These are phyloP conservation scores for Bullera alba DNA, from an alignment of 768 basidiomycete genomes.

Conservation along the genomic window DNA sequence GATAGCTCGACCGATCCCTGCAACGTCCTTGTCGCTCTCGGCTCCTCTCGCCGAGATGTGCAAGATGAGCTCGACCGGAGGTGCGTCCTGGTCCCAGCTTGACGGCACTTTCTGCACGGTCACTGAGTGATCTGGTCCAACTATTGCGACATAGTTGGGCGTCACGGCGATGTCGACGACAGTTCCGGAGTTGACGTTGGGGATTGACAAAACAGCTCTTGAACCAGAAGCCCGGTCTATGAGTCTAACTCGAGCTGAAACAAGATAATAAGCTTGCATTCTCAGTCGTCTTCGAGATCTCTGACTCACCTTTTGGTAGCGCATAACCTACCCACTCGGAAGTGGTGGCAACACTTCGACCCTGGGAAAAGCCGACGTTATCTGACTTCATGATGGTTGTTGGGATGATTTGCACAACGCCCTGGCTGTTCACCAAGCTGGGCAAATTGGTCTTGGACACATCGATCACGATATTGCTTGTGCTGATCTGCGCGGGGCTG, in stretches of 20 bases:
- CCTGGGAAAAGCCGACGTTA: conserved; percentile 5
- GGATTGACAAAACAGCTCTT: conserved; percentile 17
- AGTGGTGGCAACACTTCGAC: conserved; percentile 27
- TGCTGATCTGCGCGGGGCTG: not conserved
- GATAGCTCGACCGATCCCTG: conserved; percentile 4
- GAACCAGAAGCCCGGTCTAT: conserved; percentile 24
- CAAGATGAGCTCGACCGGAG: conserved; percentile 3
- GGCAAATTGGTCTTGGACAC: conserved; percentile 22
- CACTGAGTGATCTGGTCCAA: conserved; percentile 16
- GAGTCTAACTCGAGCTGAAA: conserved; percentile 24
- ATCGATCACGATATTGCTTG: conserved; percentile 17
- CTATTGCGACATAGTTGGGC: conserved; percentile 15
- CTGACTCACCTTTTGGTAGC: conserved; percentile 20
- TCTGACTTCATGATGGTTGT: conserved; percentile 21
- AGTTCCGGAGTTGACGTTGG: conserved; percentile 8
- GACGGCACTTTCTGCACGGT: conserved; percentile 22
- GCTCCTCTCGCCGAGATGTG: conserved; percentile 5
- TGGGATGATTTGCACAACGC: conserved; percentile 19
- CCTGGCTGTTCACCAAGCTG: conserved; percentile 8
- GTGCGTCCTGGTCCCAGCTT: conserved; percentile 23
- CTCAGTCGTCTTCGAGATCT: not conserved
- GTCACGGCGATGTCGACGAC: conserved; percentile 28
- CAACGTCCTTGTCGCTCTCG: not conserved
- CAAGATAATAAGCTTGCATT: not conserved
- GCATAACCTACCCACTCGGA: conserved; percentile 28